Evolutionary conservation across 2,329 filamentous ascomycete genomes (phyloP), one percentile per base, ranked within the genome.

Genomic region (Aspergillus cejpii): DNA sequence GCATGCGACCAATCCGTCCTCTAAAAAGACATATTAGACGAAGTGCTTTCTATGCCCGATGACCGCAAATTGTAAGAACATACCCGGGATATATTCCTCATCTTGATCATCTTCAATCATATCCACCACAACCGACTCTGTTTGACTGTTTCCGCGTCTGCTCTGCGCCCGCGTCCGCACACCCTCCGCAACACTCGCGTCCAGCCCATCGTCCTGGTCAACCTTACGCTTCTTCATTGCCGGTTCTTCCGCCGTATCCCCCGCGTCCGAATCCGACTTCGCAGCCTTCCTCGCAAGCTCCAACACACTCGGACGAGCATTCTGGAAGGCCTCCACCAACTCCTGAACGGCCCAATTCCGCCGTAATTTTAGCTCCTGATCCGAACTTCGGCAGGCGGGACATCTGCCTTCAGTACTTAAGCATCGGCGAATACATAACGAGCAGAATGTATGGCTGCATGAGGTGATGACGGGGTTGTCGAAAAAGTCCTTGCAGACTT

Each of bases 401-500:
- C 92, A 98, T 66, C 85, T 89, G 6, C 88, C 86, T 54, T 96
- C 89, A 24, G 79, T 77, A 2, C 84, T 83, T 1, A 98, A 76
- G 49, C 86, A 88, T 51, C 90, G 78, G 23, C 92, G 85, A 63
- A 98, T 97, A 66, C 92, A 98, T 43, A 94, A 72, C 5, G 91
- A 96, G 74, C 92, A 98, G 62, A 98, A 98, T 0, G 92, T 97
- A 64, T 98, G 92, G 43, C 81, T 85, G 70, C 92, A 98, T 1
- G 87, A 86, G 1, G 92, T 98, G 51, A 96, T 84, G 79, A 98
- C 92, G 0, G 92, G 92, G 40, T 89, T 94, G 49, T 81, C 81
- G 72, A 87, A 97, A 69, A 97, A 94, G 66, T 98, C 94, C 65
- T 97, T 97, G 79, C 92, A 98, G 48, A 98, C 86, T 67, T 97